Evolutionary conservation across 2,329 filamentous ascomycete genomes (phyloP).

Genomic region (Zasmidium cellare): DNA sequence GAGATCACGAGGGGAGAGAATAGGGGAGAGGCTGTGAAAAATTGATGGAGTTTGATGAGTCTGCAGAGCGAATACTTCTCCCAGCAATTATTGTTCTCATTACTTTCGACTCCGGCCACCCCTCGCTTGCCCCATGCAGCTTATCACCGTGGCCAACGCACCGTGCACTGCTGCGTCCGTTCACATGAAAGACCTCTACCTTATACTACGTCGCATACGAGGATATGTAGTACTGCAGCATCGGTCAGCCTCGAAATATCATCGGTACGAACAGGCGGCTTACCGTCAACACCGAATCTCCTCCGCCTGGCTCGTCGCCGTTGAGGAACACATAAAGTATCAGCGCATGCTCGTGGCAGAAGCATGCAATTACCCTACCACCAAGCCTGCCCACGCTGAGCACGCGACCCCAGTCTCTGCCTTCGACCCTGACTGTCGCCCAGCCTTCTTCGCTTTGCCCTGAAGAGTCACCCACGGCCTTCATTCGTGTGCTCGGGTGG

Average conservation of each 20-base stretch:
- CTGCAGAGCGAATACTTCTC: not conserved
- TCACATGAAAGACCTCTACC: not conserved
- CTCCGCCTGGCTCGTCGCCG: constrained; percentile 66
- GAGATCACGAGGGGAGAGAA: not conserved
- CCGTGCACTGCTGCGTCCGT: not conserved
- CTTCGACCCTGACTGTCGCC: constrained; percentile 89
- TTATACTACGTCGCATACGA: constrained; percentile 43
- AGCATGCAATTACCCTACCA: constrained; percentile 89
- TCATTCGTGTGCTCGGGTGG: constrained; percentile 80
- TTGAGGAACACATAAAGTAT: constrained; percentile 82
- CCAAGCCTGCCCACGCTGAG: constrained; percentile 87
- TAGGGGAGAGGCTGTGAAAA: not conserved
- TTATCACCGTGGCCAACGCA: not conserved
- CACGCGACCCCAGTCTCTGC: constrained; percentile 91
- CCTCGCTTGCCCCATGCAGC: not conserved
- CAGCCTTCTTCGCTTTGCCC: constrained; percentile 76
- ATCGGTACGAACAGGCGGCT: constrained; percentile 30
- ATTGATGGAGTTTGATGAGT: not conserved
- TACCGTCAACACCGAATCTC: constrained; percentile 76
- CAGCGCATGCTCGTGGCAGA: constrained; percentile 75
- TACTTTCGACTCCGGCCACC: not conserved
- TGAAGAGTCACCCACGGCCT: constrained; percentile 54
- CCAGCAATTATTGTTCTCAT: not conserved
- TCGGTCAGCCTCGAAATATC: constrained; percentile 17
- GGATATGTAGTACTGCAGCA: constrained; percentile 56